Evolutionary conservation across 2,329 filamentous ascomycete genomes (phyloP).

Genomic region (Fusarium continuum): DNA sequence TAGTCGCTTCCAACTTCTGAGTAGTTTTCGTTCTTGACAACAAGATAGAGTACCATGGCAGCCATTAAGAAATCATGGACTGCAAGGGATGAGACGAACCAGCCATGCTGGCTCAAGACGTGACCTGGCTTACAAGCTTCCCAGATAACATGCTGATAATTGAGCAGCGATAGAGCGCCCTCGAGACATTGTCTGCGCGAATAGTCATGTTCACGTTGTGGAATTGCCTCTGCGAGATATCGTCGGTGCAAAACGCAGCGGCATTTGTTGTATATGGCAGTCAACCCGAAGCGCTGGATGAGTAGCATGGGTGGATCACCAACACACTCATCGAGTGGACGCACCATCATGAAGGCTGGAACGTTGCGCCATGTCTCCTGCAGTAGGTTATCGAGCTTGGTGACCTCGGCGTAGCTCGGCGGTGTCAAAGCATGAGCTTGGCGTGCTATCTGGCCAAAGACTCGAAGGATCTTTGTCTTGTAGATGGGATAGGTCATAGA

Average conservation of each 20-base stretch:
- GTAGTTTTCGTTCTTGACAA: slow-evolving; percentile 56
- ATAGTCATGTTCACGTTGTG: slow-evolving; percentile 58
- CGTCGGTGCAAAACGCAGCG: slow-evolving; percentile 65
- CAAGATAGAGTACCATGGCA: slow-evolving; percentile 67
- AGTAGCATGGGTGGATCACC: slow-evolving; percentile 57
- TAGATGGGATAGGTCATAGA: slow-evolving; percentile 63
- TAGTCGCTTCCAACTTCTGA: slow-evolving; percentile 47
- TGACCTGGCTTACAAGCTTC: slow-evolving; percentile 62
- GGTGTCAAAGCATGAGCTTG: slow-evolving; percentile 59
- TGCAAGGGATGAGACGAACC: slow-evolving; percentile 66
- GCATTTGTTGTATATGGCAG: slow-evolving; percentile 62
- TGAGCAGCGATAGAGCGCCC: slow-evolving; percentile 58
- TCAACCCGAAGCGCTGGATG: slow-evolving; percentile 63
- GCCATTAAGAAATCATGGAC: slow-evolving; percentile 71
- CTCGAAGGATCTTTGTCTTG: slow-evolving; percentile 58
- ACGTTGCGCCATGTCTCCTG: slow-evolving; percentile 56
- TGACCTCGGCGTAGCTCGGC: slow-evolving; percentile 60
- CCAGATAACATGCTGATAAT: slow-evolving; percentile 58
- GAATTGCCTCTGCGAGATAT: slow-evolving; percentile 57
- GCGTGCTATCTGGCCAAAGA: slow-evolving; percentile 60
- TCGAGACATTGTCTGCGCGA: slow-evolving; percentile 62
- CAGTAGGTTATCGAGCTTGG: slow-evolving; percentile 57
- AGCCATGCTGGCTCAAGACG: slow-evolving; percentile 60
- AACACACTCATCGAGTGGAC: slow-evolving; percentile 58
- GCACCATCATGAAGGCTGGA: slow-evolving; percentile 59